Evolutionary conservation across 2,329 filamentous ascomycete genomes (phyloP), one percentile per base, ranked within the genome.

Genomic region (Colletotrichum paranaense): DNA sequence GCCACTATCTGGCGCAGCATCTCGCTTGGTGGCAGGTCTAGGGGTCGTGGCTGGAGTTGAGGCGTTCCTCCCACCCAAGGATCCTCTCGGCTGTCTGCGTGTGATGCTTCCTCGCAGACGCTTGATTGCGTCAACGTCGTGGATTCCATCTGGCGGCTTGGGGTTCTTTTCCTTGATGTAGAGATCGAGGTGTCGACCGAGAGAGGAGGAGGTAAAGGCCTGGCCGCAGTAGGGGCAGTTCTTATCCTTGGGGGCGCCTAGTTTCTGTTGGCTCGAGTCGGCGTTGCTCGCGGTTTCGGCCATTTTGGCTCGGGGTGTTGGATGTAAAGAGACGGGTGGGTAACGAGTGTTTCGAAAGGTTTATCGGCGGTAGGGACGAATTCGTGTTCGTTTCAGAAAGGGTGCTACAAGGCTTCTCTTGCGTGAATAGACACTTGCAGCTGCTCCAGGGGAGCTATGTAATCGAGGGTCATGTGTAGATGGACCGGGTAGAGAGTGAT

Each of bases 81-180:
- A 91, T 69, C 89, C 90, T 78, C 94, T 90, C 2, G 94, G 92
- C 80, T 98, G 95, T 73, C 96, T 89, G 75, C 96, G 89, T 30
- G 96, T 98, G 82, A 98, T 97, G 74, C 91, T 90, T 57, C 94
- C 94, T 66, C 96, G 91, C 78, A 97, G 86, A 82, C 93, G 94
- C 77, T 90, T 90, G 78, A 98, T 98, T 82, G 94, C 94, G 8
- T 96, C 94, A 72, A 98, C 94, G 84, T 97, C 89, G 83, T 98
- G 96, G 58, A 98, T 85, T 62, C 95, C 95, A 83, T 98, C 96
- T 7, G 93, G 86, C 1, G 92, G 89, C 82, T 95, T 97, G 1
- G 96, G 95, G 81, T 98, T 98, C 85, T 95, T 97, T 72, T 95
- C 93, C 80, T 95, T 95, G 79, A 98, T 95, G 82, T 97, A 98